Conservation (phyloP, 345 rosid genomes). For the Eucalyptus tenuipes region DNA sequence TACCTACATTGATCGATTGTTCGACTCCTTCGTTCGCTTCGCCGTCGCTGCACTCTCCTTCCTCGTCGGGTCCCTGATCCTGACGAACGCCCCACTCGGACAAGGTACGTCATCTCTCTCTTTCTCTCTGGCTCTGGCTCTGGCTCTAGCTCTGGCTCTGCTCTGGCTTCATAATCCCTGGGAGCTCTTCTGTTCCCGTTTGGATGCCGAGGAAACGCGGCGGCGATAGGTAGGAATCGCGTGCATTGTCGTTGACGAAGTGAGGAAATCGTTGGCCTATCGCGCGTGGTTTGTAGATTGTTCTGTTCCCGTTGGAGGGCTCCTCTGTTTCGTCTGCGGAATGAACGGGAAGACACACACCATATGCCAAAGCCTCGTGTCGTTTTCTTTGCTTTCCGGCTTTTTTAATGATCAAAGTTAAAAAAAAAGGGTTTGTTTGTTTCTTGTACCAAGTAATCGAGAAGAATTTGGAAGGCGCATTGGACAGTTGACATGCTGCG, state of each 20-base stretch:
- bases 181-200: neutral
- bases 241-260: neutral
- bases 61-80: neutral
- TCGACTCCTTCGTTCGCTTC: neutral
- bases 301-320: neutral
- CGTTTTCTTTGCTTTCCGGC: neutral
- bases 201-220: neutral
- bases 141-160: rapidly evolving
- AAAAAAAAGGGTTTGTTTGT: neutral
- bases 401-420: neutral
- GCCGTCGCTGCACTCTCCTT: neutral
- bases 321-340: neutral
- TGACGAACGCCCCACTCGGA: neutral
- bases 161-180: neutral
- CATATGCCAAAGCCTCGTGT: neutral
- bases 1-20: neutral
- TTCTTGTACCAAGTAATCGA: neutral
- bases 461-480: neutral
- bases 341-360: neutral
- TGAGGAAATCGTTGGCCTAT: neutral
- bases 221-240: neutral
- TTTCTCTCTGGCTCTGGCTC: neutral
- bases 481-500: neutral
- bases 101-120: neutral
- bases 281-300: neutral